Evolutionary conservation across 208 protist species (phyloP).

Genomic region (Leishmania turanica): DNA sequence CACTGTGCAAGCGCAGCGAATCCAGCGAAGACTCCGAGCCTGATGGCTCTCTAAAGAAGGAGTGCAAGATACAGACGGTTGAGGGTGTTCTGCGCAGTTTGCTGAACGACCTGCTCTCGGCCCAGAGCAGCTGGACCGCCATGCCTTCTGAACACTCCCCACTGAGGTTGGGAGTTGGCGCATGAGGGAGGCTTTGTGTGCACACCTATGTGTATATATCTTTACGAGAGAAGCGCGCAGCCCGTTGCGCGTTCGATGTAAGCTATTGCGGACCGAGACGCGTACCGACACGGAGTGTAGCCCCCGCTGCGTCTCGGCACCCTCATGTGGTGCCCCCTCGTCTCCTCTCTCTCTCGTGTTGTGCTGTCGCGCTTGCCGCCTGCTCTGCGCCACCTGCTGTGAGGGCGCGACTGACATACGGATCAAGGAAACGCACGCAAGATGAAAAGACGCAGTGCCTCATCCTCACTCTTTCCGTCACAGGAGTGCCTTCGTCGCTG

Average conservation of each 20-base stretch:
- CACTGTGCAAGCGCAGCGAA: slow-evolving; percentile 33
- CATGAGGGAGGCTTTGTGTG: background rate
- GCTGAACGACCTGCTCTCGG: slow-evolving; percentile 61
- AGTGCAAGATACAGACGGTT: slow-evolving; percentile 40
- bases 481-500: background rate
- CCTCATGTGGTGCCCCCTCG: background rate
- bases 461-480: background rate
- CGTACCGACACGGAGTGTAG: background rate
- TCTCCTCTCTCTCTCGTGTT: background rate
- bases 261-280: background rate
- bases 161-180: background rate
- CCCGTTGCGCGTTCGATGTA: background rate
- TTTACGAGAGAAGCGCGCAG: background rate
- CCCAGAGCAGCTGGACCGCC: slow-evolving; percentile 45
- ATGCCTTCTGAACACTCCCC: background rate
- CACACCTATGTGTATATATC: background rate
- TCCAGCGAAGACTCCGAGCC: slow-evolving; percentile 4
- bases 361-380: background rate
- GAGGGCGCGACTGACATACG: background rate
- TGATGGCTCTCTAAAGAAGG: slow-evolving; percentile 9
- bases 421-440: no score
- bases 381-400: background rate
- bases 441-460: background rate
- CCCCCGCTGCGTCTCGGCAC: background rate
- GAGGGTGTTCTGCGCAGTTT: slow-evolving; percentile 66